Conservation (phyloP, 1,139 yeast genomes). For the Candida mesenterica region DNA sequence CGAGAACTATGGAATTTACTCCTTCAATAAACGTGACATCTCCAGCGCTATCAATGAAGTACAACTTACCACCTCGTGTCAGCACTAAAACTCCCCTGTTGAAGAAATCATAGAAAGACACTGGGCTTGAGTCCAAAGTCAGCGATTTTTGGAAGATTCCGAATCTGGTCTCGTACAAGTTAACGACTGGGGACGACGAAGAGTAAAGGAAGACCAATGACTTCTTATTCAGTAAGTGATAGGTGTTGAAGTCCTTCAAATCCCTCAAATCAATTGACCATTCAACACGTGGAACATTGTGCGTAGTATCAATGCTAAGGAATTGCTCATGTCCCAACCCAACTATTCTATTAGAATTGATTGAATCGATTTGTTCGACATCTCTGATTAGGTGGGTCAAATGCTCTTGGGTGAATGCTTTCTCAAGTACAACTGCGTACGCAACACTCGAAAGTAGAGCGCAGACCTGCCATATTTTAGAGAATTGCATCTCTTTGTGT, state of each 20-base stretch:
- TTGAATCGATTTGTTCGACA: conserved; percentile 14
- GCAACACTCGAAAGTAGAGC: conserved; percentile 5
- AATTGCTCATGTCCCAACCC: conserved; percentile 31
- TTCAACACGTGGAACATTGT: conserved; percentile 6
- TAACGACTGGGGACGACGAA: conserved; percentile 10
- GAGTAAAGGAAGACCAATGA: conserved; percentile 18
- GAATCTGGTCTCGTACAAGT: conserved; percentile 16
- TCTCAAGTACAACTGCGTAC: conserved; percentile 30
- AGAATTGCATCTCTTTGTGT: conserved; percentile 39
- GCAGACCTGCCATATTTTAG: conserved; percentile 5
- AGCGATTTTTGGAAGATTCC: conserved; percentile 20
- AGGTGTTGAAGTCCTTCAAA: conserved; percentile 10
- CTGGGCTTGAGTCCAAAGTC: conserved; percentile 15
- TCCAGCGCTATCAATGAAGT: conserved; percentile 10
- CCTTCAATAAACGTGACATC: not conserved
- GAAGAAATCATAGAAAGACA: conserved; percentile 14
- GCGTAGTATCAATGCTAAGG: conserved; percentile 18
- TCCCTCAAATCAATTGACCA: conserved; percentile 22
- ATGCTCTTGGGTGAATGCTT: conserved; percentile 40
- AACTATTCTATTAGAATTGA: conserved; percentile 21
- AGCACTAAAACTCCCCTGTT: conserved; percentile 21
- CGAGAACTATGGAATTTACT: conserved; percentile 1
- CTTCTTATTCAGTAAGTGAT: conserved; percentile 10
- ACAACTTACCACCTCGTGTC: conserved; percentile 15
- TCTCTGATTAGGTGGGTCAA: conserved; percentile 22